Percentiles rank a stretch among this genome's conserved stretches.
phyloP scores from a whole-genome alignment of 768 basidiomycete genomes.

The Leccinum boreale region DNA sequence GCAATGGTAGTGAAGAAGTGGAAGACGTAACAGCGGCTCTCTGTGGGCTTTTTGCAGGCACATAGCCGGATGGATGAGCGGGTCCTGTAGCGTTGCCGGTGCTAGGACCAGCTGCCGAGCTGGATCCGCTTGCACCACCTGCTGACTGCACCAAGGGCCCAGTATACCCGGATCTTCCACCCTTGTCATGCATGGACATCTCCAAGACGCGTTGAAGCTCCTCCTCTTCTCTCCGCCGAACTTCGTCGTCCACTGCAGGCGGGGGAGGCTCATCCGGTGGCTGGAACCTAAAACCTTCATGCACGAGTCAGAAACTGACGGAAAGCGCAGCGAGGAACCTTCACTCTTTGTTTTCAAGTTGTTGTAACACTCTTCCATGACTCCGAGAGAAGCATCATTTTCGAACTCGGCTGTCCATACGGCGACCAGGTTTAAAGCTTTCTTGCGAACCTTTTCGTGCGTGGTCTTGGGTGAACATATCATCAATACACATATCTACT shows the following conservation, averaged over 20 bases:
- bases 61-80: conserved; percentile 52
- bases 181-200: conserved; percentile 89
- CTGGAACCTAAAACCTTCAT: conserved; percentile 70
- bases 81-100: conserved; percentile 24
- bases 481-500: conserved; percentile 8
- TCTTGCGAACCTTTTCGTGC: conserved; percentile 84
- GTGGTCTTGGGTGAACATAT: conserved; percentile 57
- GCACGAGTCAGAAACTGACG: conserved; percentile 11
- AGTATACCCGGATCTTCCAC: conserved; percentile 63
- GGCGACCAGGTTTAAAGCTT: conserved; percentile 68
- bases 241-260: conserved; percentile 72
- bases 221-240: conserved; percentile 84
- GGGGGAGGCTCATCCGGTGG: conserved; percentile 59
- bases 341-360: conserved; percentile 79
- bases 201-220: conserved; percentile 91
- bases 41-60: conserved; percentile 53
- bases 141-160: conserved; percentile 38
- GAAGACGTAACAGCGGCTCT: conserved; percentile 23
- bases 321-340: conserved; percentile 6
- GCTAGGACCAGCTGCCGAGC: conserved; percentile 23
- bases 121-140: conserved; percentile 36
- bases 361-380: conserved; percentile 91
- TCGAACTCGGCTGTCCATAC: conserved; percentile 86
- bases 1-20: conserved; percentile 25
- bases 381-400: conserved; percentile 70